A percentile compares a stretch with the other conserved stretches of the same genome.
phyloP scores from a whole-genome alignment of 805 yeast species.

The Lipomyces starkeyi region DNA sequence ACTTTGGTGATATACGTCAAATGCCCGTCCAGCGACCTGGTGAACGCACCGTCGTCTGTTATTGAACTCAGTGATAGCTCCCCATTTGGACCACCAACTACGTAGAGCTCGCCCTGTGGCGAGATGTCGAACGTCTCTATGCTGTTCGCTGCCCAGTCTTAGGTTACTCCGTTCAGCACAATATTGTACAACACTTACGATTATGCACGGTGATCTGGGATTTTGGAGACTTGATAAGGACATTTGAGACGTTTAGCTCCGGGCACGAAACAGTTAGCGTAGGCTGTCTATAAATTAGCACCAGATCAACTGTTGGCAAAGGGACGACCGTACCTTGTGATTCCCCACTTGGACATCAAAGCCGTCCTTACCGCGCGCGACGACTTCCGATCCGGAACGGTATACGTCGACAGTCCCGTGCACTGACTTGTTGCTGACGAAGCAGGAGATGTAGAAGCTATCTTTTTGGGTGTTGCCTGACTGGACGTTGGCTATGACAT shows the following conservation, averaged over 20 bases:
- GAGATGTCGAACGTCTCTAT: conserved; percentile 46
- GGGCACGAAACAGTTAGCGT: conserved; percentile 10
- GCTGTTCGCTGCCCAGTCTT: conserved; percentile 16
- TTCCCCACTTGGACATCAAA: conserved; percentile 28
- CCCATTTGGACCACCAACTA: conserved; percentile 46
- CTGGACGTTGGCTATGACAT: conserved; percentile 51
- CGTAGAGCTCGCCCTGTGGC: conserved; percentile 42
- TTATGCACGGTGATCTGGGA: conserved; percentile 1
- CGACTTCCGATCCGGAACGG: conserved; percentile 23
- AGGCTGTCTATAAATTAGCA: neutral
- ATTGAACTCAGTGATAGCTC: neutral
- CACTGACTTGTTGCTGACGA: conserved; percentile 35
- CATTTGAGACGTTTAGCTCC: conserved; percentile 17
- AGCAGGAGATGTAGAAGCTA: conserved; percentile 53
- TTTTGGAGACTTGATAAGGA: conserved; percentile 16
- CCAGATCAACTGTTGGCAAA: neutral
- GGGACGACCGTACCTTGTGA: neutral
- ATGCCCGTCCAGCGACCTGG: conserved; percentile 55
- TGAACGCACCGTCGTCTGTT: conserved; percentile 11
- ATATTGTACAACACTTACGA: conserved; percentile 6
- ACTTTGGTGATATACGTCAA: conserved; percentile 52
- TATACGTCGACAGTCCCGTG: conserved; percentile 46
- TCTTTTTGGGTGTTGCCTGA: conserved; percentile 43
- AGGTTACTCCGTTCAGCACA: neutral
- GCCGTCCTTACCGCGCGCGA: conserved; percentile 28